Base-by-base conservation (phyloP, 495 filamentous ascomycete species). In the Delitschia confertaspora region DNA sequence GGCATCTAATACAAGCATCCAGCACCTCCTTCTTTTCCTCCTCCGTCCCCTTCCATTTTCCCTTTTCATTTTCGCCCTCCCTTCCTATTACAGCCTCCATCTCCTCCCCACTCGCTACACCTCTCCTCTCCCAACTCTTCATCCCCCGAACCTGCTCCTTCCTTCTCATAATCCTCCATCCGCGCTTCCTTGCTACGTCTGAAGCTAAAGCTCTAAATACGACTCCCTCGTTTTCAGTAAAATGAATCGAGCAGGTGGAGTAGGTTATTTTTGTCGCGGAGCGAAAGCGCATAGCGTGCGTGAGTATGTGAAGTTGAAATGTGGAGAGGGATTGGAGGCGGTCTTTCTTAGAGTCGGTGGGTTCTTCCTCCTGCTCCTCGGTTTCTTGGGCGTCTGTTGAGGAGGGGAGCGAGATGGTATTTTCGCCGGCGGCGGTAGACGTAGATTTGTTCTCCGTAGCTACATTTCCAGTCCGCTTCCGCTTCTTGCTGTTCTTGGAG, bases 231-330 rank as follows among this genome's bases (percentile, higher is more conserved):
- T 98, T 96, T 60, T 98, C 91, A 26, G 79, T 71, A 1, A 78
- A 67, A 59, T 95, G 75, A 18, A 93, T 68, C 0, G 91, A 96
- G 58, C 91, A 98, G 0, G 91, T 98, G 29, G 82, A 88, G 58
- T 98, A 98, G 0, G 82, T 83, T 27, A 96, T 81, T 54, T 72
- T 80, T 3, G 57, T 68, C 0, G 86, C 87, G n/a, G 70, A 64
- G 0, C 88, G 83, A 50, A 95, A 98, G 18, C 64, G 60, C 61
- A 96, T 77, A 0, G 91, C 89, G 58, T 63, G 64, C 11, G 33
- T 36, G 5, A 67, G 42, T 8, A 67, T 51, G 4, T 51, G 52
- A 4, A 64, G 55, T 34, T 67, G 64, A 48, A 67, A 67, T 7
- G 52, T 35, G 3, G 64, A 55, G 1, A 67, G 55, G 4, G 86